Evolutionary conservation across 2,329 filamentous ascomycete genomes (phyloP).

Genomic region (Endocalyx cinctus): DNA sequence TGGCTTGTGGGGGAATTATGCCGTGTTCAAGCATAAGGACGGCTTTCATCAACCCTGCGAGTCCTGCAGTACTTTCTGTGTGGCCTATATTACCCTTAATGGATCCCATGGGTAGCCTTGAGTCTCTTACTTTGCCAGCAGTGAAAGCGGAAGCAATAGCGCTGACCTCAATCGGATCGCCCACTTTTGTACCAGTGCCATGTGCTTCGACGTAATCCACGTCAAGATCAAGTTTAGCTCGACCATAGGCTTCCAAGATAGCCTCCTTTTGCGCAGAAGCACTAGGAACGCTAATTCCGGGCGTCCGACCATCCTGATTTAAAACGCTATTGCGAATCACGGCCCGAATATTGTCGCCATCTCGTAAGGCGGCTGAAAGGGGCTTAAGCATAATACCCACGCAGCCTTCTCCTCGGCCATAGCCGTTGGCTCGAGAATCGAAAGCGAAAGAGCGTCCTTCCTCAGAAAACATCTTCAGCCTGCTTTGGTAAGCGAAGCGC

Average conservation of each 20-base stretch:
- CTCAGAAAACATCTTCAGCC: too few relatives aligned
- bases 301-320: constrained; percentile 8
- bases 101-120: constrained; percentile 19
- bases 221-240: constrained; percentile 2
- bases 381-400: constrained; percentile 6
- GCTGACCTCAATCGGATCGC: constrained; percentile 14
- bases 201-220: constrained; percentile 7
- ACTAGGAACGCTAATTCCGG: constrained; percentile 8
- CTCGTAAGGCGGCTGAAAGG: constrained; percentile 4
- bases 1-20: constrained; percentile 19
- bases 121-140: constrained; percentile 14
- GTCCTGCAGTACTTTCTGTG: constrained; percentile 20
- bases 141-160: constrained; percentile 18
- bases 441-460: constrained; percentile 10
- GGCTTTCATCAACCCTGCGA: constrained; percentile 22
- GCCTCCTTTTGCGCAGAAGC: constrained; percentile 7
- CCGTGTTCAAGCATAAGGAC: constrained; percentile 21
- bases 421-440: constrained; percentile 8
- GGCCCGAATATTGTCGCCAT: constrained; percentile 7
- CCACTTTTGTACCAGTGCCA: constrained; percentile 5
- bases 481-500: too few relatives aligned
- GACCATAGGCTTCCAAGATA: constrained; percentile 5
- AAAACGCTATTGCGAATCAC: constrained; percentile 8
- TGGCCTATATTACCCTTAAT: constrained; percentile 22
- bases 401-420: constrained; percentile 9